phyloP scores from a whole-genome alignment of 192 early-diverging fungal genomes.

The Coemansia sp. region DNA sequence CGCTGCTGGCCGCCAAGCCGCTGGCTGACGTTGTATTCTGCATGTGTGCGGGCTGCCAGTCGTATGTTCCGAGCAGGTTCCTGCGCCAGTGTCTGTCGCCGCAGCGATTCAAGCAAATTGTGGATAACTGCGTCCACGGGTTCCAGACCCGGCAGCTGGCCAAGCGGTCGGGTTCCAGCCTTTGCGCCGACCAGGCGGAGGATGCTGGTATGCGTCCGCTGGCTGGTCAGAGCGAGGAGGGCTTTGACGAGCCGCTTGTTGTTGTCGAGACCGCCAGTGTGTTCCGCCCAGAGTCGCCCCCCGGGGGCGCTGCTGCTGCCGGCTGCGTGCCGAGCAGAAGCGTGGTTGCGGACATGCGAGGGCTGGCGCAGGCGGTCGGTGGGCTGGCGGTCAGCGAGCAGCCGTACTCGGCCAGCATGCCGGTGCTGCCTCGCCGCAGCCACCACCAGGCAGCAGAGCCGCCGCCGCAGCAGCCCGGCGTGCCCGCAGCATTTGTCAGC shows the following conservation, averaged over 20 bases:
- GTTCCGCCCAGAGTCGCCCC: not conserved
- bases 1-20: constrained; percentile 9
- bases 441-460: not conserved
- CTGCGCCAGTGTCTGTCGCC: constrained; percentile 50
- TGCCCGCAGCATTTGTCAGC: constrained; percentile 22
- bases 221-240: constrained; percentile 18
- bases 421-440: constrained; percentile 9
- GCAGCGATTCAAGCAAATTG: constrained; percentile 41
- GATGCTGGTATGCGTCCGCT: not conserved
- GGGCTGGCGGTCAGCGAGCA: not conserved
- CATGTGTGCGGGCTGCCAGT: constrained; percentile 15
- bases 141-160: constrained; percentile 4
- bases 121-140: constrained; percentile 16
- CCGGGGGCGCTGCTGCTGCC: not conserved
- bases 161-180: constrained; percentile 22
- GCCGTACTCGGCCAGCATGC: constrained; percentile 41
- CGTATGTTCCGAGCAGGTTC: constrained; percentile 18
- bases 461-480: not conserved
- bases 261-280: not conserved
- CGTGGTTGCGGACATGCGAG: not conserved
- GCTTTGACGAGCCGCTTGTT: constrained; percentile 37
- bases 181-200: not conserved
- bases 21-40: constrained; percentile 19
- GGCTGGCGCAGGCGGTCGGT: not conserved
- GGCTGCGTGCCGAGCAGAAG: not conserved